Conservation (phyloP, 2,329 filamentous ascomycete genomes). For the Chrysosporium queenslandicum region DNA sequence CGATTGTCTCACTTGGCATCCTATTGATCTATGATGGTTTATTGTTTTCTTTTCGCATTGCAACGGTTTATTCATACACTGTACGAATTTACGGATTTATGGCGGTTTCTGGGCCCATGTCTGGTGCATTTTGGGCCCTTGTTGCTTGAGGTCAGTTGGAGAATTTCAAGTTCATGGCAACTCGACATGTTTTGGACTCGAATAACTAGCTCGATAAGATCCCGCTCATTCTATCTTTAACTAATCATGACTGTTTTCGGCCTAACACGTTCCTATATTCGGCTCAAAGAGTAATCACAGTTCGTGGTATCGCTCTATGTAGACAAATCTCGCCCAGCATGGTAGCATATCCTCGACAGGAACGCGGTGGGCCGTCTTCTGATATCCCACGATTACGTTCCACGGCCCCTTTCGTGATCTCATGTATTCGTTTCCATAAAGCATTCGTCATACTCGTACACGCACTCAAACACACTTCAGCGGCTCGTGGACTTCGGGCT, state of each 20-base stretch:
- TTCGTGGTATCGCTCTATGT: no score
- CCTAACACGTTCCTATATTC: no score
- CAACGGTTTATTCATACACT: not conserved
- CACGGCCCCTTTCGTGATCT: not conserved
- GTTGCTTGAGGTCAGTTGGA: no score
- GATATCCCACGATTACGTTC: no score
- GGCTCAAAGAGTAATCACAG: no score
- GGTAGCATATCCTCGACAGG: no score
- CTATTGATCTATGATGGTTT: not conserved
- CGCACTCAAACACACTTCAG: slow-evolving; percentile 16
- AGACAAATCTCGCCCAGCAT: no score
- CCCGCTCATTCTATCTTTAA: not conserved
- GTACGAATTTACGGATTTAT: not conserved
- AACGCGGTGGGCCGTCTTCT: no score
- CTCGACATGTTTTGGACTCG: not conserved
- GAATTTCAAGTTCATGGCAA: not conserved
- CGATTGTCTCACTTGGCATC: not conserved
- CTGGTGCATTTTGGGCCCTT: not conserved
- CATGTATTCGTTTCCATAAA: not conserved
- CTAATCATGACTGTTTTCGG: not conserved
- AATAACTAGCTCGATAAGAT: not conserved
- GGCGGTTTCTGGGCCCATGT: not conserved
- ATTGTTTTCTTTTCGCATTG: not conserved
- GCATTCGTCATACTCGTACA: not conserved
- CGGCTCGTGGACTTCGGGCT: slow-evolving; percentile 12